Conservation (phyloP, 345 rosid genomes). For the Eucalyptus erythrocorys region DNA sequence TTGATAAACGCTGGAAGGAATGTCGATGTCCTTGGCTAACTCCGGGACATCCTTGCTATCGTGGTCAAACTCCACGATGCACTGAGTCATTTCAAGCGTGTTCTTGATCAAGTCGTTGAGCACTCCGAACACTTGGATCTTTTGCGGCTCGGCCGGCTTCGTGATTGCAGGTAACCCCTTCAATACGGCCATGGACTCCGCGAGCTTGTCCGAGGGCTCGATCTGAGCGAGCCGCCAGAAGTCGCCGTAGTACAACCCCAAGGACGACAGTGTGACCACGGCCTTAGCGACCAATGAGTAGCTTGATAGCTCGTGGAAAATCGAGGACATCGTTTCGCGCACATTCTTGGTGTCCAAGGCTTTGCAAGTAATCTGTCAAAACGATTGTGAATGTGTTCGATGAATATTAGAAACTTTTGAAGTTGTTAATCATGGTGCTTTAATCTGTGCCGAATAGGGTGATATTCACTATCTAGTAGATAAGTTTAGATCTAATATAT, state of each 20-base stretch:
- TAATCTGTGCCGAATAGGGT: background rate
- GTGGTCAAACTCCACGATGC: background rate
- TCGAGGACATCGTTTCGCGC: background rate
- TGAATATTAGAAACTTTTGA: background rate
- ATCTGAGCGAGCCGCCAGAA: slow-evolving; percentile 6
- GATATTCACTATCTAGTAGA: background rate
- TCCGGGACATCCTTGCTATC: background rate
- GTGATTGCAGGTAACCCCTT: slow-evolving; percentile 1
- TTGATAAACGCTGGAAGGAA: background rate
- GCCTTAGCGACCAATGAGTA: slow-evolving; percentile 1
- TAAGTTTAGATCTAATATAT: background rate
- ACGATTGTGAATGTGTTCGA: background rate
- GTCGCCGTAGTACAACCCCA: background rate
- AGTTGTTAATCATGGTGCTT: background rate
- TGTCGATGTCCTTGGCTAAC: background rate
- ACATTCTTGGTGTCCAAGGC: background rate
- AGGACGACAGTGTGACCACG: slow-evolving; percentile 1
- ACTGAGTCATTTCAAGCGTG: background rate
- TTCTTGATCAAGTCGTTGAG: background rate
- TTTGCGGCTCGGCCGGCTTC: background rate
- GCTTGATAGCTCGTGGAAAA: background rate
- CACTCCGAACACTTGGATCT: background rate
- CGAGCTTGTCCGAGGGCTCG: background rate
- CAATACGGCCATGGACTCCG: background rate
- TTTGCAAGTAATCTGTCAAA: background rate